phyloP scores from a whole-genome alignment of 306 rosid species.

The Calophaca sinica region DNA sequence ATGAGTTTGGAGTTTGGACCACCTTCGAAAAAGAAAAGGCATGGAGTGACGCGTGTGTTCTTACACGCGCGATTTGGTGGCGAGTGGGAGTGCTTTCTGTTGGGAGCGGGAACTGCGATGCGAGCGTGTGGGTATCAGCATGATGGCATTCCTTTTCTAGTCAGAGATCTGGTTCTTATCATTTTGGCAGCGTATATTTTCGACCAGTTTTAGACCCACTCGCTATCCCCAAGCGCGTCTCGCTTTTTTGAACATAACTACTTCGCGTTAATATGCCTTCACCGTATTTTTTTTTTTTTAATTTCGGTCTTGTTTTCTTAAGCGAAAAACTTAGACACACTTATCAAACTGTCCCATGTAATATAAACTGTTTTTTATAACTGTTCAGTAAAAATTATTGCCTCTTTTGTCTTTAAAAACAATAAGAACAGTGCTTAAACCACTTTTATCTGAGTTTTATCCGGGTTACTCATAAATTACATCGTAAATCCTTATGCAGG shows the following conservation, averaged over 20 bases:
- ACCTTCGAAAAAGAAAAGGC: not conserved
- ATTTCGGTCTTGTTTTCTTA: too few species aligned
- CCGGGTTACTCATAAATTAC: too few species aligned
- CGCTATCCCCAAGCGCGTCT: slow-evolving; percentile 49
- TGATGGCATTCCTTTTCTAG: slow-evolving; percentile 53
- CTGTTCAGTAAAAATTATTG: too few species aligned
- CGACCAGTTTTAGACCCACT: slow-evolving; percentile 45
- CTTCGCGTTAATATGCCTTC: not conserved
- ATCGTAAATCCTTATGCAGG: too few species aligned
- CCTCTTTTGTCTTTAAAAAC: too few species aligned
- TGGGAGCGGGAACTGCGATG: slow-evolving; percentile 52
- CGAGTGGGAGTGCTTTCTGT: slow-evolving; percentile 1
- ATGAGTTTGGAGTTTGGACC: slow-evolving; percentile 9
- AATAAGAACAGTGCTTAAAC: too few species aligned
- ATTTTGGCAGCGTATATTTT: slow-evolving; percentile 41
- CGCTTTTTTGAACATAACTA: not conserved
- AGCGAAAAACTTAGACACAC: too few species aligned
- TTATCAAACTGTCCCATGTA: too few species aligned
- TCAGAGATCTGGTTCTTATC: slow-evolving; percentile 52
- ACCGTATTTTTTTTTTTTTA: too few species aligned
- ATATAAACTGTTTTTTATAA: too few species aligned
- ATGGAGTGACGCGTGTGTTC: not conserved
- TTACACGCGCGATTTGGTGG: slow-evolving; percentile 9
- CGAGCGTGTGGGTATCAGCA: slow-evolving; percentile 67
- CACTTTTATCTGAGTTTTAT: too few species aligned